Conservation (phyloP, 805 yeast species). For the Peterozyma toletana region DNA sequence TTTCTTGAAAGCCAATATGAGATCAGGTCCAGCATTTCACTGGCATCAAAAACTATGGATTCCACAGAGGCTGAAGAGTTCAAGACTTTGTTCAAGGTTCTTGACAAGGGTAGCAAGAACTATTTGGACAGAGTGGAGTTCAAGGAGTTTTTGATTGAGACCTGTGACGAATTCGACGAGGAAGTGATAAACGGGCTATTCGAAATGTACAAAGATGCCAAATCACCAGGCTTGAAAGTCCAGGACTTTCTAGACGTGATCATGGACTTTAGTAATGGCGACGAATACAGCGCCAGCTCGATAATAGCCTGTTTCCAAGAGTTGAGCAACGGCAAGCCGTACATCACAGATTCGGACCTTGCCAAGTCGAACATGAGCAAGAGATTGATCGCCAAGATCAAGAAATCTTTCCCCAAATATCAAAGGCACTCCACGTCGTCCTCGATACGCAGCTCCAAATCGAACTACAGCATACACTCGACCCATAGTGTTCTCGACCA, state of each 20-base stretch:
- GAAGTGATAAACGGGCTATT: conserved; percentile 31
- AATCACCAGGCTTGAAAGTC: conserved; percentile 18
- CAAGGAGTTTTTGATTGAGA: conserved; percentile 30
- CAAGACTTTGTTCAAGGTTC: conserved; percentile 34
- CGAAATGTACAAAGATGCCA: conserved; percentile 16
- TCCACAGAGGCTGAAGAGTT: conserved; percentile 32
- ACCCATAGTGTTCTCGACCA: neutral
- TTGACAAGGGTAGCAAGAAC: conserved; percentile 26
- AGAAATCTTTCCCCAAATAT: conserved; percentile 2
- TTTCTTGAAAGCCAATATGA: conserved; percentile 33
- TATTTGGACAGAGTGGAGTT: conserved; percentile 34
- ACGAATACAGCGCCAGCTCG: conserved; percentile 9
- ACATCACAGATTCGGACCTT: conserved; percentile 30
- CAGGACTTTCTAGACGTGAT: conserved; percentile 18
- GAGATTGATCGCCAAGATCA: conserved; percentile 1
- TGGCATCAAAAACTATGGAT: conserved; percentile 23
- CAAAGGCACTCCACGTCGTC: neutral
- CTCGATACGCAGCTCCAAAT: neutral
- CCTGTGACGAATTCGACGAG: conserved; percentile 28
- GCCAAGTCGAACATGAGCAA: conserved; percentile 21
- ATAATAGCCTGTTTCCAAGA: conserved; percentile 26
- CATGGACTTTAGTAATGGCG: conserved; percentile 11
- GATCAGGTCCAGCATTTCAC: conserved; percentile 18
- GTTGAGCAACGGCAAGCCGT: conserved; percentile 29
- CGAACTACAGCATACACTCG: no score